Conservation (phyloP, 1,139 yeast species). For the Fermentozyma sake region DNA sequence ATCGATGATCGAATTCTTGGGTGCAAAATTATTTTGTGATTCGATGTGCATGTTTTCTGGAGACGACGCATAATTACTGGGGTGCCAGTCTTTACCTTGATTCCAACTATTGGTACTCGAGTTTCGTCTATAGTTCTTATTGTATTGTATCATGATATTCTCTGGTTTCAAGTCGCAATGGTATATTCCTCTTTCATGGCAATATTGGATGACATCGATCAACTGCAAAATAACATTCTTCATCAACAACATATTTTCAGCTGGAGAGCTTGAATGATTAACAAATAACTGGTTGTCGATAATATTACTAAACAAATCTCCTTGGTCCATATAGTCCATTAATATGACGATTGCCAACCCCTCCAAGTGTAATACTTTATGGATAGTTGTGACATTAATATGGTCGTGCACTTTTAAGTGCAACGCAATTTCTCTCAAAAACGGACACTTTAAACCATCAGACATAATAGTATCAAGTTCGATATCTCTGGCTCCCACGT, state of each 20-base stretch:
- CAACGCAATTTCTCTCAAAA: constrained; percentile 63
- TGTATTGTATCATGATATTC: constrained; percentile 58
- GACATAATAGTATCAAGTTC: constrained; percentile 40
- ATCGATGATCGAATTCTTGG: constrained; percentile 24
- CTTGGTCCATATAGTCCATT: constrained; percentile 80
- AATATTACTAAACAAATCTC: constrained; percentile 78
- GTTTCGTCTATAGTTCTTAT: constrained; percentile 22
- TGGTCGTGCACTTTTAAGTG: constrained; percentile 75
- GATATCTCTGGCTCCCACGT: constrained; percentile 23
- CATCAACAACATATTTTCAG: constrained; percentile 38
- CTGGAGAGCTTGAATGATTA: constrained; percentile 30
- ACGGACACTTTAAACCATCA: constrained; percentile 41
- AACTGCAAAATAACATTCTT: constrained; percentile 73
- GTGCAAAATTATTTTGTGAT: no score
- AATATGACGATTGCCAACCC: constrained; percentile 59
- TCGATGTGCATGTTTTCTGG: no score
- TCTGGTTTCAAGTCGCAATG: constrained; percentile 95
- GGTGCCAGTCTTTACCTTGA: no score
- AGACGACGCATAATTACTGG: no score
- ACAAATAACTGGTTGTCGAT: constrained; percentile 61
- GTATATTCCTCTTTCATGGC: constrained; percentile 62
- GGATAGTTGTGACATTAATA: constrained; percentile 72
- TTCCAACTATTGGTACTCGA: no score
- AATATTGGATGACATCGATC: constrained; percentile 65
- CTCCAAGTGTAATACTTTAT: constrained; percentile 60